Evolutionary conservation across 73 alveolate genomes (phyloP).

Genomic region (Paramecium pentaurelia): DNA sequence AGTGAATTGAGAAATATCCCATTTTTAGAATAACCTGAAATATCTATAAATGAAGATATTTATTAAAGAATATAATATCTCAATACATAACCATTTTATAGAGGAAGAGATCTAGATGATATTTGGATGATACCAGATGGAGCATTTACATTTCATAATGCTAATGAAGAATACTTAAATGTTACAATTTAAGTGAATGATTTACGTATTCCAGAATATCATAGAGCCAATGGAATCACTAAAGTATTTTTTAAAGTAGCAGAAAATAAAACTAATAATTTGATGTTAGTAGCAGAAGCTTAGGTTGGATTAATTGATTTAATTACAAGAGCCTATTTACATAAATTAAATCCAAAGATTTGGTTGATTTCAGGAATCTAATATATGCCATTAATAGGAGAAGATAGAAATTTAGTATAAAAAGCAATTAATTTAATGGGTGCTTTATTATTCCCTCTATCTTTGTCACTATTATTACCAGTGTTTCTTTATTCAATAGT

Average conservation of each 20-base stretch:
- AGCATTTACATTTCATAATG: slow-evolving; percentile 77
- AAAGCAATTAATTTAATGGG: slow-evolving; percentile 85
- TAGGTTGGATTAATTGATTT: slow-evolving; percentile 73
- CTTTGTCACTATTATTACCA: slow-evolving; percentile 89
- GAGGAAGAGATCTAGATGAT: slow-evolving; percentile 63
- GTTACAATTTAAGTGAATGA: slow-evolving; percentile 90
- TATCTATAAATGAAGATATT: slow-evolving; percentile 79
- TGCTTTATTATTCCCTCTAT: slow-evolving; percentile 81
- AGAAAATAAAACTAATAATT: slow-evolving; percentile 34
- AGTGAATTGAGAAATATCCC: slow-evolving; percentile 51
- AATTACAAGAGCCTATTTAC: slow-evolving; percentile 86
- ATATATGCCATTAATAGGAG: slow-evolving; percentile 89
- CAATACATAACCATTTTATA: slow-evolving; percentile 69
- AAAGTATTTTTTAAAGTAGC: slow-evolving; percentile 77
- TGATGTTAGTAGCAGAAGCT: slow-evolving; percentile 73
- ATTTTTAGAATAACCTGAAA: slow-evolving; percentile 55
- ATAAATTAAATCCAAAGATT: slow-evolving; percentile 77
- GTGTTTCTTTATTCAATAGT: slow-evolving; percentile 92
- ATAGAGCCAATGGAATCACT: slow-evolving; percentile 93
- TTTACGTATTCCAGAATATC: slow-evolving; percentile 86
- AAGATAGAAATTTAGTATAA: slow-evolving; percentile 81
- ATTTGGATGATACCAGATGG: slow-evolving; percentile 93
- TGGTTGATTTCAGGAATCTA: slow-evolving; percentile 82
- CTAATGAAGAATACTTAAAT: slow-evolving; percentile 67
- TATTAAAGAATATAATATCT: slow-evolving; percentile 76